Percentiles rank a stretch among this genome's conserved stretches.
phyloP scores from a whole-genome alignment of 345 rosid genomes.

The Eucalyptus marginata region DNA sequence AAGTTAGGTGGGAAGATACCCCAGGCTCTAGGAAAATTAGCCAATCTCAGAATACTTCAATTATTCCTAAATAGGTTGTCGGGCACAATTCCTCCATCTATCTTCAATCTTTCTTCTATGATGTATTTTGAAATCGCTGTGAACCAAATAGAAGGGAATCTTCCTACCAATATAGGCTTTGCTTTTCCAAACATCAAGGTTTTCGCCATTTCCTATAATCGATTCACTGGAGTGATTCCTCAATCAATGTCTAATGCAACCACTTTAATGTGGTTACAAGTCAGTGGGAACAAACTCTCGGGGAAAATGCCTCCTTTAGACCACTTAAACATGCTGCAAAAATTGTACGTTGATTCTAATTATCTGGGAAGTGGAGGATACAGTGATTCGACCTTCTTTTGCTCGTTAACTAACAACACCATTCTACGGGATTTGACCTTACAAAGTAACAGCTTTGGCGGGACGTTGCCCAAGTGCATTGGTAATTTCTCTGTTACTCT shows the following conservation, averaged over 20 bases:
- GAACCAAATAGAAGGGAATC: conserved; percentile 4
- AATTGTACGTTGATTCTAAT: neutral
- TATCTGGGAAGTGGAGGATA: neutral
- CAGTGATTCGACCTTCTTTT: neutral
- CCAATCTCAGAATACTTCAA: neutral
- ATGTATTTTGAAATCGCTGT: rapidly evolving
- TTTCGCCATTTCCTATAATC: neutral
- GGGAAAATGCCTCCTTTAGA: conserved; percentile 5
- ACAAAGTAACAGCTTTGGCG: neutral
- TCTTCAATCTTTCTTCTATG: conserved; percentile 14
- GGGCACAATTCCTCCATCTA: conserved; percentile 2
- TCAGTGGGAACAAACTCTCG: neutral
- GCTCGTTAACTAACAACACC: neutral
- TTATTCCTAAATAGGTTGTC: neutral
- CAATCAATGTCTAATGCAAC: conserved; percentile 1
- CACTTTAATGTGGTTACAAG: neutral
- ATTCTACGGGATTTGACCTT: rapidly evolving
- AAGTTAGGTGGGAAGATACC: neutral
- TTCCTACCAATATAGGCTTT: conserved; percentile 1
- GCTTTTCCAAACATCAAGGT: neutral
- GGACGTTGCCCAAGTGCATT: neutral
- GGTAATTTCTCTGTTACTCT: neutral
- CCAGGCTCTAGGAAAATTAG: neutral
- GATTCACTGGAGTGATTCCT: neutral
- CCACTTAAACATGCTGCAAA: neutral